Conservation (phyloP, 106 monocot species). For the Alisma plantagoaquatica region DNA sequence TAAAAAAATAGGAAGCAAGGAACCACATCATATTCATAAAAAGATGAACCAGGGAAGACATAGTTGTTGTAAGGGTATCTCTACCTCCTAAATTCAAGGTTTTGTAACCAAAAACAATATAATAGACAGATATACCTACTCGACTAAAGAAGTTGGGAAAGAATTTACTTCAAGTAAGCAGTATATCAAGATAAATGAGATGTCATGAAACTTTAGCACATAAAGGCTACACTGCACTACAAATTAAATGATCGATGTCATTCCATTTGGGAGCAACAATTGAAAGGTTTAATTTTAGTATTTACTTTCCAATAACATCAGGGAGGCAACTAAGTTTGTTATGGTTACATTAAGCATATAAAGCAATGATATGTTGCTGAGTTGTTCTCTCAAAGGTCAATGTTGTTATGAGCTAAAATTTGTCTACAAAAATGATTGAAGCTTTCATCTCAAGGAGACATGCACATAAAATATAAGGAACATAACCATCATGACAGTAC, state of each 20-base stretch:
- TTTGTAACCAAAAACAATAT: no score
- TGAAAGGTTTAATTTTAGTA: not conserved
- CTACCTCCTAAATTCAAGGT: no score
- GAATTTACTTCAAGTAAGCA: slow-evolving; percentile 74
- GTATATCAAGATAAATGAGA: slow-evolving; percentile 66
- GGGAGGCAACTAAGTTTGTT: slow-evolving; percentile 75
- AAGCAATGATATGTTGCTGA: slow-evolving; percentile 54
- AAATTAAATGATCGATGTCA: no score
- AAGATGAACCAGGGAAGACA: no score
- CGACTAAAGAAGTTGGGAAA: slow-evolving; percentile 56
- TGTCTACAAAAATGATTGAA: slow-evolving; percentile 37
- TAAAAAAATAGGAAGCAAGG: no score
- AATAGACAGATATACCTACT: slow-evolving; percentile 45
- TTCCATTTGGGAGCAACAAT: no score
- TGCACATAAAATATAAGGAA: no score
- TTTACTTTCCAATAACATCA: slow-evolving; percentile 81
- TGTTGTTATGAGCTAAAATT: slow-evolving; percentile 88
- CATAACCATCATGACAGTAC: no score
- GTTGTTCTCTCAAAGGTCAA: slow-evolving; percentile 70
- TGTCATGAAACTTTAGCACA: slow-evolving; percentile 69
- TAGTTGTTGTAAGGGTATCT: no score
- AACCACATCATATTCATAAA: no score
- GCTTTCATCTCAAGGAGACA: no score
- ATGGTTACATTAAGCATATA: slow-evolving; percentile 84
- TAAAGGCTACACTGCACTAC: slow-evolving; percentile 40